Conservation (phyloP, 164 flowering plant species). For the Houttuynia cordata region DNA sequence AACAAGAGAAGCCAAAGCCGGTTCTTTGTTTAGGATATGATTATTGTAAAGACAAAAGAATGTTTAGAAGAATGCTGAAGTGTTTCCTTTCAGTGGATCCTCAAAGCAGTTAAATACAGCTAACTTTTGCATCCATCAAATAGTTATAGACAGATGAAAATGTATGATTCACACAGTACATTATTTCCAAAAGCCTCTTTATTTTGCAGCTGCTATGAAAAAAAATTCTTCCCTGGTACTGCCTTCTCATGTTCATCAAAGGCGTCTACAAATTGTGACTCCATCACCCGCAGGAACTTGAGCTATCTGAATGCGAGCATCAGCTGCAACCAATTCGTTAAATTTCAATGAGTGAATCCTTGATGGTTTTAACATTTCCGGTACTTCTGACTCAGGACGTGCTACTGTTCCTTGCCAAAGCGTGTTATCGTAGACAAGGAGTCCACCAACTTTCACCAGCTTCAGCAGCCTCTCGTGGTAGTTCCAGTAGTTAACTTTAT, state of each 20-base stretch:
- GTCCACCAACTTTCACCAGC: slow-evolving; percentile 16
- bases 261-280: slow-evolving; percentile 12
- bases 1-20: background rate
- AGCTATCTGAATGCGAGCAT: slow-evolving; percentile 12
- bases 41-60: too few relatives aligned
- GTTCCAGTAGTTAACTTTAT: slow-evolving; percentile 11
- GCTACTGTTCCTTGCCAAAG: slow-evolving; percentile 14
- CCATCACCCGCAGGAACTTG: slow-evolving; percentile 16
- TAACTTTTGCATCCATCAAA: too few relatives aligned
- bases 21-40: slow-evolving; percentile 15
- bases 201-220: too few relatives aligned
- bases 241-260: background rate
- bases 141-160: too few relatives aligned
- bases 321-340: slow-evolving; percentile 11
- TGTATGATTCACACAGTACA: too few relatives aligned
- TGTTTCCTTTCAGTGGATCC: too few relatives aligned
- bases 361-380: background rate
- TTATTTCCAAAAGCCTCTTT: too few relatives aligned
- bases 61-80: too few relatives aligned
- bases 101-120: too few relatives aligned
- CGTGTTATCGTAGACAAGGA: slow-evolving; percentile 17
- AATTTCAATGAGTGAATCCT: slow-evolving; percentile 2
- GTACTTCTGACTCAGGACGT: background rate
- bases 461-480: slow-evolving; percentile 14
- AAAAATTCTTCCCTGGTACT: too few relatives aligned